Evolutionary conservation across 148 eudicot genomes (phyloP).

Genomic region (Vaccinium darrowii): DNA sequence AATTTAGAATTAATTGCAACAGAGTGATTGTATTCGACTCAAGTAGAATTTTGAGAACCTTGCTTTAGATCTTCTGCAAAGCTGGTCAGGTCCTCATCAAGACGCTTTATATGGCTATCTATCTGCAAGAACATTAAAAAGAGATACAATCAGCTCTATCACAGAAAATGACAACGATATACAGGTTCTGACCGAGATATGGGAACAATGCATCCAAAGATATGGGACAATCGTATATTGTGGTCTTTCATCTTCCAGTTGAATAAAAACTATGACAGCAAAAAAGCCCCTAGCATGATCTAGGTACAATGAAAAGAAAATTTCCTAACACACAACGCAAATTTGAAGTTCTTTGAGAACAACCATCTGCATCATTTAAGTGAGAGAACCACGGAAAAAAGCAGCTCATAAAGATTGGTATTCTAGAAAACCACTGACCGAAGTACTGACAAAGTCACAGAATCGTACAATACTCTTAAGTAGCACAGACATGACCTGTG

Average conservation of each 20-base stretch:
- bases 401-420: neutral
- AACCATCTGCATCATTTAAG: neutral
- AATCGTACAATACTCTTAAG: neutral
- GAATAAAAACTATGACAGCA: neutral
- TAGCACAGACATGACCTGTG: neutral
- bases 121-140: conserved; percentile 52
- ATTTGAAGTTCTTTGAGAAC: neutral
- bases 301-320: neutral
- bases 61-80: conserved; percentile 96
- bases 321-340: neutral
- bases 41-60: conserved; percentile 44
- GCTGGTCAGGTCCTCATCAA: conserved; percentile 93
- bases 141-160: neutral
- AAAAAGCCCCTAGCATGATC: conserved; percentile 10
- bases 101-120: conserved; percentile 96
- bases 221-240: neutral
- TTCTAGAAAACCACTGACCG: neutral
- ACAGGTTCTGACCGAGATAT: neutral
- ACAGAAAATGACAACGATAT: neutral
- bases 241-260: neutral
- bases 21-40: conserved; percentile 10
- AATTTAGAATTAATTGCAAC: conserved; percentile 1
- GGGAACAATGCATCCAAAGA: neutral
- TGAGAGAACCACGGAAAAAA: neutral
- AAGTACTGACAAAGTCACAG: neutral